Conservation (phyloP, 257 asterid species). For the Salvia hispanica region DNA sequence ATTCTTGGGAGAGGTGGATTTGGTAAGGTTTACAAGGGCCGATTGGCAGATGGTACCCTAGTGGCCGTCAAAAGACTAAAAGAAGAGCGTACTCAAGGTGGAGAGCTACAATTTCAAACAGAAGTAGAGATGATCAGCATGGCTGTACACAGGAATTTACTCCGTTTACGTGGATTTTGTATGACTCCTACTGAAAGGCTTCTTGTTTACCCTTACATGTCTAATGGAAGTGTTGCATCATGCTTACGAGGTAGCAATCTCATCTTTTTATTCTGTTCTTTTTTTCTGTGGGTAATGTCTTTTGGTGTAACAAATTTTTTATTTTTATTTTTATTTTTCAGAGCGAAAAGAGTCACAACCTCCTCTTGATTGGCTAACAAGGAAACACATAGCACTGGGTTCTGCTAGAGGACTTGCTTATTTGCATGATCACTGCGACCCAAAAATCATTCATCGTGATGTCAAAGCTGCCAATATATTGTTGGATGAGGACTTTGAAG, state of each 20-base stretch:
- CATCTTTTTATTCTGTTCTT: conserved; percentile 13
- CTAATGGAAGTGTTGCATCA: conserved; percentile 94
- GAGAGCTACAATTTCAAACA: conserved; percentile 88
- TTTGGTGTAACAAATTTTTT: conserved; percentile 14
- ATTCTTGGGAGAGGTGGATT: conserved; percentile 89
- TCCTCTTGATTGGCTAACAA: conserved; percentile 81
- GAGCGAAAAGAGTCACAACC: conserved; percentile 65
- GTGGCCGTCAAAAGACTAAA: conserved; percentile 91
- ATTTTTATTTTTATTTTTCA: conserved; percentile 34
- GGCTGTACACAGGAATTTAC: conserved; percentile 91
- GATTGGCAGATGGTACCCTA: conserved; percentile 77
- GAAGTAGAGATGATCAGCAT: conserved; percentile 93
- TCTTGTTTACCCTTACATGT: conserved; percentile 93
- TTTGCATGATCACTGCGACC: conserved; percentile 93
- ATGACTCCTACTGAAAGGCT: conserved; percentile 91
- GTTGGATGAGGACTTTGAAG: conserved; percentile 90
- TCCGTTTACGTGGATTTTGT: conserved; percentile 86
- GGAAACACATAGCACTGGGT: conserved; percentile 79
- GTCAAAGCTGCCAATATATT: conserved; percentile 86
- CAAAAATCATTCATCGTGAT: conserved; percentile 88
- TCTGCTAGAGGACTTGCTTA: conserved; percentile 91
- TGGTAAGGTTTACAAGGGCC: conserved; percentile 91
- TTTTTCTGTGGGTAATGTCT: neutral
- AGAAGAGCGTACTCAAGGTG: conserved; percentile 85
- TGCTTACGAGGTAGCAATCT: conserved; percentile 80